These are phyloP conservation scores for Gossypium gossypioides DNA, from an alignment of 441 rosid species.

Conservation along the genomic window DNA sequence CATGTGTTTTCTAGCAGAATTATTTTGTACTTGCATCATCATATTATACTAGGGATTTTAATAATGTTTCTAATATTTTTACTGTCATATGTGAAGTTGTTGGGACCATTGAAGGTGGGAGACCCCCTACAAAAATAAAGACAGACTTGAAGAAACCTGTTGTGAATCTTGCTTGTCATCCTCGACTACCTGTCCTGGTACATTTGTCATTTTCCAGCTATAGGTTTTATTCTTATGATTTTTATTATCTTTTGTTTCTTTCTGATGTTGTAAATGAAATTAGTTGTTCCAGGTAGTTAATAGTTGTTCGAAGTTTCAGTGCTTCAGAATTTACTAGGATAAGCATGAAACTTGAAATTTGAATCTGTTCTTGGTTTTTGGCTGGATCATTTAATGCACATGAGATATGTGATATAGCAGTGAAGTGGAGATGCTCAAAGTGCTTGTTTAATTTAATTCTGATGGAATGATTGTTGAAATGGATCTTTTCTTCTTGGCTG, in stretches of 20 bases:
- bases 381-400: neutral
- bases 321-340: neutral
- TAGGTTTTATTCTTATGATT: constrained; percentile 6
- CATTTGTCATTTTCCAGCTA: constrained; percentile 11
- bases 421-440: neutral
- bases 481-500: neutral
- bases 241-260: neutral
- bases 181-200: constrained; percentile 95
- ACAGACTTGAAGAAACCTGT: constrained; percentile 94
- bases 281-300: neutral
- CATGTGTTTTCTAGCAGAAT: neutral
- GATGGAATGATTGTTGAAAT: neutral
- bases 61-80: constrained; percentile 13
- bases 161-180: constrained; percentile 96
- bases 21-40: neutral
- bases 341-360: neutral
- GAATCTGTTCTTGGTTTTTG: constrained; percentile 2
- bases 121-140: constrained; percentile 90
- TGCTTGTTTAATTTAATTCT: neutral
- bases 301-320: neutral
- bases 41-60: constrained; percentile 1
- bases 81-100: constrained; percentile 55
- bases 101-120: constrained; percentile 98
- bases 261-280: neutral
- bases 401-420: neutral